Evolutionary conservation across 148 eudicot genomes (phyloP), one percentile per base, ranked within the genome.

Genomic region (Salicornia ramosissima): DNA sequence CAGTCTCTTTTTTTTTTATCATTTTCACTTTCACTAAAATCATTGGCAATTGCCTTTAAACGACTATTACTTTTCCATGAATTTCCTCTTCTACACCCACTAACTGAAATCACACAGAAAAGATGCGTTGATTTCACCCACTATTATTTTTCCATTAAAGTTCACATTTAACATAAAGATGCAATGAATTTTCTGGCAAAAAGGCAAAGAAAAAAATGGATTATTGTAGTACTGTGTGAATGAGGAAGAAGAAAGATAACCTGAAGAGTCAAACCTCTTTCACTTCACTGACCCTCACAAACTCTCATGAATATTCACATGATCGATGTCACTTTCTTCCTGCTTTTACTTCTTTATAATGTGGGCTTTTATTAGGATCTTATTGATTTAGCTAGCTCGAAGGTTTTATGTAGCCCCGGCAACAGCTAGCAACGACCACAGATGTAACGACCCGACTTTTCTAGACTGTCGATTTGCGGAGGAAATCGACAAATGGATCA

Each of bases 11-110:
- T n/a, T n/a, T n/a, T n/a, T 7, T 57, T 77, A 29, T 74, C 71
- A 9, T 54, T 11, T 56, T 71, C 83, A 36, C 74, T 76, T 46
- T 78, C 89, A 69, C 33, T 78, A 6, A 77, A 77, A 13, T 57
- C 88, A 50, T 74, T 60, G 2, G 57, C 62, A 28, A 46, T 71
- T 19, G 93, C 97, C 76, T 69, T 82, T 8, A 82, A 76, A 56
- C 57, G 61, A 34, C 56, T 52, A 57, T 56, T 52, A 57, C 59
- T 65, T 78, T 71, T 76, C 75, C 67, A 49, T 36, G 55, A 57
- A 50, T 76, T 55, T 2, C 69, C 65, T 69, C 74, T 62, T 14
- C 77, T 63, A 60, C 67, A 67, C 64, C 77, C 77, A 73, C 70
- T 68, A n/a, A 53, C 52, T 50, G 78, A 45, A 45, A 77, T 81